Base-by-base conservation (phyloP, 805 yeast species). In the Maudiozyma turicensis region DNA sequence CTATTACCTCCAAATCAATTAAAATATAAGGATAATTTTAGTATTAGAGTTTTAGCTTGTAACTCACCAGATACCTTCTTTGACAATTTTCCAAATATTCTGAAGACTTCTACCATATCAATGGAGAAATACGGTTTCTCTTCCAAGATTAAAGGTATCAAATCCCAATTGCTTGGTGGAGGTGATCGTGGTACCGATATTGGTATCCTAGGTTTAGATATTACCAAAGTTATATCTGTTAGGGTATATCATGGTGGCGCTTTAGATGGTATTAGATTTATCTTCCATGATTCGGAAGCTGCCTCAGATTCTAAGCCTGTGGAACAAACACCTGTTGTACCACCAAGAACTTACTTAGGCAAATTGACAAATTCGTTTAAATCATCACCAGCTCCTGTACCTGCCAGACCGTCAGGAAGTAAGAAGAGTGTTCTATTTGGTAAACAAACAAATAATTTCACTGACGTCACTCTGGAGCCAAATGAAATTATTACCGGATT, bases 251-350 rank as follows among this genome's bases (percentile, higher is more conserved):
- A 82, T 55, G 96, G 96, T 2, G 63, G 68, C 26, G 95, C 95
- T 0, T 65, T 93, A 20, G 96, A 90, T 66, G 98, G 98, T 5
- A 57, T 91, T 13, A 78, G 80, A 49, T 73, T 89, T 34, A 71
- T 63, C 55, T 71, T 69, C 30, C 50, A 52, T 41, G 48, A 46
- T 40, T 3, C 34, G 15, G 57, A 54, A 33, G 33, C 9, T 1
- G 28, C 8, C 11, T 1, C 20, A 7, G 20, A 20, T n/a, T 29
- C 28, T 6, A n/a, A 30, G n/a, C 20, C 13, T n/a, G 6, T n/a
- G 6, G 30, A 44, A 13, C 5, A 42, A 38, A n/a, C 51, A 29
- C 82, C 82, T 0, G 71, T 70, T 3, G 58, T 75, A 3, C 82
- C 82, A 2, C 65, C 70, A 8, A 67, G 82, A 55, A 67, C 73